A percentile compares a stretch with the other conserved stretches of the same genome.
These are phyloP conservation scores for Lactarius psammicola DNA, from an alignment of 768 basidiomycete genomes.

Conservation along the genomic window DNA sequence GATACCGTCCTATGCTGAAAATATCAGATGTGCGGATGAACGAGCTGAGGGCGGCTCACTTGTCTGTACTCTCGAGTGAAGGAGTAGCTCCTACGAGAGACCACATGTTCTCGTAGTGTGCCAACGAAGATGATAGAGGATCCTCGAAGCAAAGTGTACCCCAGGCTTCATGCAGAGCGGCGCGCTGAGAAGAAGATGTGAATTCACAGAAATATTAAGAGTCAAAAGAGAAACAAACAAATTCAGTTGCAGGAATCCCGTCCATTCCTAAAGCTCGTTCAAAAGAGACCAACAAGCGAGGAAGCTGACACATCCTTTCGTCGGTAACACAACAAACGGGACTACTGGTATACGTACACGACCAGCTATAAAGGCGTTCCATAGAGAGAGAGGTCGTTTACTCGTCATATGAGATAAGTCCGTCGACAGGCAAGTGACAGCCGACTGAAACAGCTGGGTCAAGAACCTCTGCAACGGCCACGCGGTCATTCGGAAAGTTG, in stretches of 20 bases:
- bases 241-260: conserved; percentile 51
- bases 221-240: conserved; percentile 43
- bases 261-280: conserved; percentile 54
- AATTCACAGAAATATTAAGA: not conserved
- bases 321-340: conserved; percentile 4
- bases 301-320: conserved; percentile 46
- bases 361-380: conserved; percentile 71
- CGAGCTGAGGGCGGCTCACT: conserved; percentile 6
- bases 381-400: conserved; percentile 44
- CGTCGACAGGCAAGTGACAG: conserved; percentile 61
- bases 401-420: conserved; percentile 37
- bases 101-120: conserved; percentile 26
- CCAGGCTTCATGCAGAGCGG: conserved; percentile 28
- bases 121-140: conserved; percentile 16
- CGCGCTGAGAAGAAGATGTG: conserved; percentile 18
- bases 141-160: conserved; percentile 17
- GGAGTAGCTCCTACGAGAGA: conserved; percentile 18
- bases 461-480: conserved; percentile 65
- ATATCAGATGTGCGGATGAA: not conserved
- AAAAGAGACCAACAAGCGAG: conserved; percentile 55
- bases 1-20: not conserved
- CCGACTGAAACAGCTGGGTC: conserved; percentile 63
- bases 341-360: conserved; percentile 48
- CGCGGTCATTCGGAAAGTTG: conserved; percentile 57
- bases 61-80: conserved; percentile 20